These are phyloP conservation scores for Eustoma russellianum DNA, from an alignment of 257 asterid genomes.

Conservation along the genomic window DNA sequence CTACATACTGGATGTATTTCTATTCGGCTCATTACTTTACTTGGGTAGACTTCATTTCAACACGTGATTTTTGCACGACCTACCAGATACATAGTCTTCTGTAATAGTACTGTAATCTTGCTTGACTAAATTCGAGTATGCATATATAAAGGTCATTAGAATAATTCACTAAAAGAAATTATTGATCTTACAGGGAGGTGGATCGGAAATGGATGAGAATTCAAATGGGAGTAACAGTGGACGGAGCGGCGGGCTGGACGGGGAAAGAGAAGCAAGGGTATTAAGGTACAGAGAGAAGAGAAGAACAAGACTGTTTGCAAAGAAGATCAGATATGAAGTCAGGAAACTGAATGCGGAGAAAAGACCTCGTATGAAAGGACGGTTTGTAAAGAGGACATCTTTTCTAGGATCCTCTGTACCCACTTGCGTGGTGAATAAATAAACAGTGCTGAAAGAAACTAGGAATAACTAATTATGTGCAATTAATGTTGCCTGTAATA, in stretches of 20 bases:
- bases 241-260: constrained; percentile 15
- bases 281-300: constrained; percentile 65
- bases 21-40: too few relatives aligned
- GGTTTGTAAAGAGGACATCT: constrained; percentile 54
- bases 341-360: constrained; percentile 78
- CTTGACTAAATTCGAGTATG: background rate
- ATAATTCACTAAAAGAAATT: too few relatives aligned
- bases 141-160: background rate
- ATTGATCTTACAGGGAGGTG: background rate
- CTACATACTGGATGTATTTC: too few relatives aligned
- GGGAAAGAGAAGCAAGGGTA: constrained; percentile 61
- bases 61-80: too few relatives aligned
- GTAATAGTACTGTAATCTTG: too few relatives aligned
- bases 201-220: background rate
- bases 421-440: background rate
- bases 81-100: too few relatives aligned
- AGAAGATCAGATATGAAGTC: constrained; percentile 70
- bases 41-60: too few relatives aligned
- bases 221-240: constrained; percentile 6
- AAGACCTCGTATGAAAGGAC: constrained; percentile 73
- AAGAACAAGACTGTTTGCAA: constrained; percentile 56
- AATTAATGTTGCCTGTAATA: background rate
- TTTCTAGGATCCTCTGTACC: constrained; percentile 19
- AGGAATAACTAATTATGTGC: too few relatives aligned
- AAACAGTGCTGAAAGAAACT: background rate